Percentiles rank a stretch among this genome's conserved stretches.
Evolutionary conservation across 805 yeast genomes (phyloP).

Genomic region (Yarrowia osloensis): DNA sequence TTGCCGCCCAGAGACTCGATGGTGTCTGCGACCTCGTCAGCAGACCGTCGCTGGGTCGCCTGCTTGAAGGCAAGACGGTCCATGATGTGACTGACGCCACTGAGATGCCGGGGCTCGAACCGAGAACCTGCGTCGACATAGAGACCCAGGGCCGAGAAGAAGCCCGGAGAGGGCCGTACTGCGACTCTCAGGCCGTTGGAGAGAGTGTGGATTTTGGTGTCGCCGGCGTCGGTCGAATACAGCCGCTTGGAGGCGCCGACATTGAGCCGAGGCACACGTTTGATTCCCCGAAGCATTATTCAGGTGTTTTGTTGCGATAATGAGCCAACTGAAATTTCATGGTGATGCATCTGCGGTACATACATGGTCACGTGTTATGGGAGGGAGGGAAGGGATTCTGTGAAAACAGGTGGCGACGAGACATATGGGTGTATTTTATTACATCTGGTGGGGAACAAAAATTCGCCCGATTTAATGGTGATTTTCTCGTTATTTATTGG

Average conservation of each 20-base stretch:
- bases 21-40: conserved; percentile 69
- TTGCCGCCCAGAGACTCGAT: conserved; percentile 88
- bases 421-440: background rate
- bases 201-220: conserved; percentile 44
- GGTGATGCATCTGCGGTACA: background rate
- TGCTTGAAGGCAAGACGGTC: conserved; percentile 74
- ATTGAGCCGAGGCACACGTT: background rate
- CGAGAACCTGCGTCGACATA: conserved; percentile 91
- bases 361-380: background rate
- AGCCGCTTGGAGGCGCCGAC: background rate
- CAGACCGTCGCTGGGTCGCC: conserved; percentile 45
- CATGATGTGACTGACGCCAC: conserved; percentile 79
- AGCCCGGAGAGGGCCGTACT: conserved; percentile 84
- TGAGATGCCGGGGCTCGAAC: conserved; percentile 60
- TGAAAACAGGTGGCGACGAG: background rate
- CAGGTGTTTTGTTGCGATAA: background rate
- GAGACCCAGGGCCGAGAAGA: conserved; percentile 86
- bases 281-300: conserved; percentile 21
- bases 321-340: background rate
- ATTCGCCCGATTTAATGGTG: background rate
- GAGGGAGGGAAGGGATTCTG: background rate
- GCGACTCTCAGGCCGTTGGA: conserved; percentile 80
- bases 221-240: conserved; percentile 16
- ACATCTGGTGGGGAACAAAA: background rate
- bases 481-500: background rate